These are phyloP conservation scores for Geotrichum histeridarum DNA, from an alignment of 1,139 yeast genomes.

Conservation along the genomic window DNA sequence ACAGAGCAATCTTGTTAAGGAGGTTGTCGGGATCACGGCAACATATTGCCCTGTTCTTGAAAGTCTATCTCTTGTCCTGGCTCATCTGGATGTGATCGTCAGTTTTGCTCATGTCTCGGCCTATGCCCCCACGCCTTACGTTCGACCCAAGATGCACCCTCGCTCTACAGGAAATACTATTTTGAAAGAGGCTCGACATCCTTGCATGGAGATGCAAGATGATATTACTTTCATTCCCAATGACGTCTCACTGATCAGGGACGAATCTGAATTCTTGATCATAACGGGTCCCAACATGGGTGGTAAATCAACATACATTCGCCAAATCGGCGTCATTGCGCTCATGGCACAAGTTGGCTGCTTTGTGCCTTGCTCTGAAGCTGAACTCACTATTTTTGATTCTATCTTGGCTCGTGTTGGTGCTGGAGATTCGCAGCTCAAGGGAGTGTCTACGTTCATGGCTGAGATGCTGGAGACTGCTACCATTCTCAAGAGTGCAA, in stretches of 20 bases:
- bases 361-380: constrained; percentile 71
- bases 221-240: constrained; percentile 83
- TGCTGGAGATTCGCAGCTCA: constrained; percentile 94
- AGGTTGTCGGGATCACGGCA: constrained; percentile 70
- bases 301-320: constrained; percentile 90
- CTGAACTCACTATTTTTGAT: constrained; percentile 79
- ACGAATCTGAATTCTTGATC: constrained; percentile 61
- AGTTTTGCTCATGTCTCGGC: constrained; percentile 84
- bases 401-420: constrained; percentile 96
- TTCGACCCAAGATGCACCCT: constrained; percentile 62
- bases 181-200: constrained; percentile 78
- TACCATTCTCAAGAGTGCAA: constrained; percentile 80
- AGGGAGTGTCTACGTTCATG: constrained; percentile 96
- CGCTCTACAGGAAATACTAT: constrained; percentile 50
- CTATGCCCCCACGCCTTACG: constrained; percentile 77
- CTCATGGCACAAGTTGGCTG: constrained; percentile 91
- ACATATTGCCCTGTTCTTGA: constrained; percentile 77
- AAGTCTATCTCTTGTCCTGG: constrained; percentile 56
- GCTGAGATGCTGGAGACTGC: constrained; percentile 97
- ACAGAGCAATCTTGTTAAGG: constrained; percentile 73
- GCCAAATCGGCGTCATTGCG: constrained; percentile 86
- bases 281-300: constrained; percentile 99
- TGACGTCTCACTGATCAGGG: constrained; percentile 56
- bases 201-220: constrained; percentile 88
- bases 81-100: constrained; percentile 75